Evolutionary conservation across 2,329 filamentous ascomycete species (phyloP).

Genomic region (Bipolaris victoriae): DNA sequence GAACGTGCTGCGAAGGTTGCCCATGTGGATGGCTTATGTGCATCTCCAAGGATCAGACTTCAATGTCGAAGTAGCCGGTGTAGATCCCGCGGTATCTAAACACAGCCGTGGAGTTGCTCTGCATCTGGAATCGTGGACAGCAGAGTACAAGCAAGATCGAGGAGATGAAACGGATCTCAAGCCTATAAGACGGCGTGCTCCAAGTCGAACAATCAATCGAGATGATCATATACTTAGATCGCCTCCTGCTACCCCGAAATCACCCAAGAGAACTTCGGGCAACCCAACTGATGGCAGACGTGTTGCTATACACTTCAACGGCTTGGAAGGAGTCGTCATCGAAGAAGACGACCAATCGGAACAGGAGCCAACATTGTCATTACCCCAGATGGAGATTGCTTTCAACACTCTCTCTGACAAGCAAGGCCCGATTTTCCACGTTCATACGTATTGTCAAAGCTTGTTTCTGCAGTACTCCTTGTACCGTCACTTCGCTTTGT

Average conservation of each 20-base stretch:
- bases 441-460: conserved; percentile 80
- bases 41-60: conserved; percentile 88
- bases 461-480: conserved; percentile 88
- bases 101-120: conserved; percentile 82
- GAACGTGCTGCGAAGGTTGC: conserved; percentile 75
- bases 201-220: conserved; percentile 64
- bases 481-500: conserved; percentile 88
- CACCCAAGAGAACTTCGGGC: conserved; percentile 56
- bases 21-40: conserved; percentile 82
- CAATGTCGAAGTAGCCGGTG: conserved; percentile 86
- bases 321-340: conserved; percentile 87
- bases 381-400: conserved; percentile 86
- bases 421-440: conserved; percentile 84
- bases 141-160: conserved; percentile 86
- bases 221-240: conserved; percentile 68
- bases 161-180: conserved; percentile 67
- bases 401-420: conserved; percentile 84
- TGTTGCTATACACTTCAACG: conserved; percentile 78
- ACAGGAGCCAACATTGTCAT: conserved; percentile 79
- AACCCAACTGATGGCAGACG: conserved; percentile 75
- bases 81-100: conserved; percentile 82
- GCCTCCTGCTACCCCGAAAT: conserved; percentile 56
- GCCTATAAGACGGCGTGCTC: conserved; percentile 70
- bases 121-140: conserved; percentile 84
- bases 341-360: conserved; percentile 86